phyloP scores from a whole-genome alignment of 2,329 filamentous ascomycete genomes.

The Mycogone perniciosa region DNA sequence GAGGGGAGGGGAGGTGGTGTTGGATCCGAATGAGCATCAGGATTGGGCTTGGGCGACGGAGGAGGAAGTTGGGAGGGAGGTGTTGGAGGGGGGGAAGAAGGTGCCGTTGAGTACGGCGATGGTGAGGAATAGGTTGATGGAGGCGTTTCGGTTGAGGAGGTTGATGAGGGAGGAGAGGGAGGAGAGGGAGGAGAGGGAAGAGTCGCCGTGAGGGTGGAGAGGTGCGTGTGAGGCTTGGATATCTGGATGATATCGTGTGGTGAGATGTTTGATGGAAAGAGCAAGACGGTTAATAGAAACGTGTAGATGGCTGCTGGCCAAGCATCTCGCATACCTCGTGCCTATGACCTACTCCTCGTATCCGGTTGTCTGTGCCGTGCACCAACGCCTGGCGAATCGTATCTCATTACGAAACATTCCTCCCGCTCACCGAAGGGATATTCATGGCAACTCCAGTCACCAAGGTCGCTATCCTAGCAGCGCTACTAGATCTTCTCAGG shows the following conservation, averaged over 20 bases:
- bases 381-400: slow-evolving; percentile 13
- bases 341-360: slow-evolving; percentile 9
- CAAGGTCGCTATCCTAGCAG: slow-evolving; percentile 6
- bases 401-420: slow-evolving; percentile 16
- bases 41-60: slow-evolving; percentile 34
- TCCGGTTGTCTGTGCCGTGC: slow-evolving; percentile 5
- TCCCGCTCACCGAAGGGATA: slow-evolving; percentile 14
- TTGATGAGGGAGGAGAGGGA: slow-evolving; percentile 5
- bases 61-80: slow-evolving; percentile 27
- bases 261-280: not conserved
- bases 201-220: too few relatives aligned
- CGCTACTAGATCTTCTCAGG: slow-evolving; percentile 9
- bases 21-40: slow-evolving; percentile 37
- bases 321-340: not conserved
- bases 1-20: slow-evolving; percentile 21
- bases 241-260: not conserved
- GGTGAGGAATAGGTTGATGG: slow-evolving; percentile 23
- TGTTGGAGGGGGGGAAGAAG: slow-evolving; percentile 19
- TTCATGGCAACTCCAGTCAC: slow-evolving; percentile 17
- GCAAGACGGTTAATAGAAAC: not conserved
- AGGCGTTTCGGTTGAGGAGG: slow-evolving; percentile 25
- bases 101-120: slow-evolving; percentile 27
- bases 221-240: not conserved
- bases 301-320: too few relatives aligned
- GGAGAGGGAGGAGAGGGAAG: not conserved